phyloP scores from a whole-genome alignment of 441 rosid genomes.

The Daphne laureola region DNA sequence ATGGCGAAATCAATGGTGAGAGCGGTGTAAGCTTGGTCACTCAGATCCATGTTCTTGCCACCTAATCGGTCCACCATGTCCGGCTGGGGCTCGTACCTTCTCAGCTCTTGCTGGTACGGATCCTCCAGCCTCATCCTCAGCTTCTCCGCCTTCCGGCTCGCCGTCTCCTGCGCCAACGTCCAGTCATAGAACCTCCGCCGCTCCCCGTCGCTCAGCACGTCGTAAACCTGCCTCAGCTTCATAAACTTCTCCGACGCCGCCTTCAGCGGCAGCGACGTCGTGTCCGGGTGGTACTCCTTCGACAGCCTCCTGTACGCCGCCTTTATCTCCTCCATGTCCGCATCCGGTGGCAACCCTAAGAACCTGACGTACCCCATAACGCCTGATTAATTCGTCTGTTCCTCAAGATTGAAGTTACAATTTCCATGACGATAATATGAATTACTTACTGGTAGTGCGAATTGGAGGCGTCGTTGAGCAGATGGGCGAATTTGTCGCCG shows the following conservation, averaged over 20 bases:
- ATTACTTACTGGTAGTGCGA: slow-evolving; percentile 80
- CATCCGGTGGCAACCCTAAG: slow-evolving; percentile 56
- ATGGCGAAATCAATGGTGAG: slow-evolving; percentile 59
- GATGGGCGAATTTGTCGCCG: slow-evolving; percentile 56
- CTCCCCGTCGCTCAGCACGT: slow-evolving; percentile 56
- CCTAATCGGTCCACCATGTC: slow-evolving; percentile 84
- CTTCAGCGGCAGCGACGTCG: slow-evolving; percentile 75
- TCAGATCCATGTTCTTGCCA: slow-evolving; percentile 64
- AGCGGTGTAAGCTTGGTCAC: slow-evolving; percentile 79
- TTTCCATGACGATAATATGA: too few relatives aligned
- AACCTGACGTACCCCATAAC: slow-evolving; percentile 31
- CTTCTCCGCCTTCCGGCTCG: slow-evolving; percentile 72
- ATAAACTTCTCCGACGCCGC: slow-evolving; percentile 82
- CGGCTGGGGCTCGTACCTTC: slow-evolving; percentile 40
- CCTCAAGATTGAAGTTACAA: too few relatives aligned
- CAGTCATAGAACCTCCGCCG: slow-evolving; percentile 74
- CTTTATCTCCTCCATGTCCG: slow-evolving; percentile 82
- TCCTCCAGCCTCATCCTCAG: slow-evolving; percentile 67
- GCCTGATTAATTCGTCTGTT: too few relatives aligned
- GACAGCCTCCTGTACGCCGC: slow-evolving; percentile 77
- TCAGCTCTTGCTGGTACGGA: slow-evolving; percentile 52
- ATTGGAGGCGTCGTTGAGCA: slow-evolving; percentile 64
- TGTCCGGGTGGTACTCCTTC: slow-evolving; percentile 95
- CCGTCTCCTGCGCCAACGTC: slow-evolving; percentile 82
- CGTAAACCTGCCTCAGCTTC: slow-evolving; percentile 60